Base-by-base conservation (phyloP, 345 rosid species). In the Populus tremula region DNA sequence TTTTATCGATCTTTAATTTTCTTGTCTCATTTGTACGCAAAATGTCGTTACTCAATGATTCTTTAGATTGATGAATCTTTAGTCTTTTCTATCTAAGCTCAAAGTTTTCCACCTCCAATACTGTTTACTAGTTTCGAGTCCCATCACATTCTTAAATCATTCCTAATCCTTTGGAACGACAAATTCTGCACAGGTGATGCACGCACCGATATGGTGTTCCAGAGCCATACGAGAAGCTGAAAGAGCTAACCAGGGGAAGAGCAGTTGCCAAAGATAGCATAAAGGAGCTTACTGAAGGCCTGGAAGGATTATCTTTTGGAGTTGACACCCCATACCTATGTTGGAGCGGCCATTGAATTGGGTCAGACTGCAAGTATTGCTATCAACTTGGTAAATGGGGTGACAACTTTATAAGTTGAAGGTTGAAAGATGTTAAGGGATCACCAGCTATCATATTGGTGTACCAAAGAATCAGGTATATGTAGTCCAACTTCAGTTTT, bases 171-270 rank as follows among this genome's bases (percentile, higher is more conserved):
- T 25, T 18, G 21, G 25, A 13, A 35, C 12, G 33, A 47, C 33
- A 9, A 20, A 43, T 67, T 23, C 5, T 76, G 12, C 73, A 31
- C 29, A 92, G 98, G 95, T 96, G 59, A 94, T 96, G 99, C 89
- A 98, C 73, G 99, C 89, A 98, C 73, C 90, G 98, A 84, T 91
- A 83, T 1, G 96, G 97, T 64, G 97, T 94, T 74, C 97, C 97
- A 27, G 97, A 92, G 88, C 97, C 98, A 10, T 92, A 92, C 16
- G 97, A 96, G 90, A 96, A 92, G 86, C 89, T 96, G 47, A 92
- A 96, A 86, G 97, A 89, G 83, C 86, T 94, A 73, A 94, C 97
- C 50, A 89, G 97, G 85, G 99, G 98, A 82, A 91, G 90, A 84
- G 88, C 89, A 27, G 97, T 95, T 78, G 88, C 87, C 39, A 86